Conservation (phyloP, 805 yeast species). For the Starmerella kuoi region DNA sequence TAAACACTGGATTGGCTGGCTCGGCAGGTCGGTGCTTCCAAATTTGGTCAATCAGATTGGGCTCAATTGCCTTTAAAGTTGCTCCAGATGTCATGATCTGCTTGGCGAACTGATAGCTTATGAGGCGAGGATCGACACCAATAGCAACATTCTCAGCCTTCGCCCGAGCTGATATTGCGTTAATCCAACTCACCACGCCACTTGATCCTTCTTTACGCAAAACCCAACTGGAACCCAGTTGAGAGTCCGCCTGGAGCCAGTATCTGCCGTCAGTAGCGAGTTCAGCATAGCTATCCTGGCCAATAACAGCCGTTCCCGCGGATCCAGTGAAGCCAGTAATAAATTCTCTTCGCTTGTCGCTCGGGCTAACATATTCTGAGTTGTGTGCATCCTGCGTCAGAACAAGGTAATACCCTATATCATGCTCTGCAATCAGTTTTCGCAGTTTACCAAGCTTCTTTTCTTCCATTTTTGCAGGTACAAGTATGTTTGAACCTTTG, state of each 20-base stretch:
- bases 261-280: conserved; percentile 91
- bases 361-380: conserved; percentile 71
- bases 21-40: conserved; percentile 66
- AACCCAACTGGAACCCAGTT: conserved; percentile 68
- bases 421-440: conserved; percentile 42
- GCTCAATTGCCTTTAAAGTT: conserved; percentile 39
- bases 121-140: conserved; percentile 73
- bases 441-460: conserved; percentile 11
- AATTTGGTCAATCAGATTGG: conserved; percentile 60
- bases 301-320: conserved; percentile 83
- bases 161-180: conserved; percentile 55
- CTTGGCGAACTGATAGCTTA: conserved; percentile 33
- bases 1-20: conserved; percentile 38
- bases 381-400: conserved; percentile 92
- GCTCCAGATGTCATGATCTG: conserved; percentile 28
- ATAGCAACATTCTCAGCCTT: conserved; percentile 39
- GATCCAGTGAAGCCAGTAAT: conserved; percentile 83
- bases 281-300: conserved; percentile 50
- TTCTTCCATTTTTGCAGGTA: conserved; percentile 1
- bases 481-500: neutral
- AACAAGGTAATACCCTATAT: conserved; percentile 60
- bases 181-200: conserved; percentile 68
- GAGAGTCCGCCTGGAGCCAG: conserved; percentile 78
- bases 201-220: conserved; percentile 66
- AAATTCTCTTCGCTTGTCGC: conserved; percentile 72